phyloP scores from a whole-genome alignment of 140 eudicot species.

The Flaveria floridana region DNA sequence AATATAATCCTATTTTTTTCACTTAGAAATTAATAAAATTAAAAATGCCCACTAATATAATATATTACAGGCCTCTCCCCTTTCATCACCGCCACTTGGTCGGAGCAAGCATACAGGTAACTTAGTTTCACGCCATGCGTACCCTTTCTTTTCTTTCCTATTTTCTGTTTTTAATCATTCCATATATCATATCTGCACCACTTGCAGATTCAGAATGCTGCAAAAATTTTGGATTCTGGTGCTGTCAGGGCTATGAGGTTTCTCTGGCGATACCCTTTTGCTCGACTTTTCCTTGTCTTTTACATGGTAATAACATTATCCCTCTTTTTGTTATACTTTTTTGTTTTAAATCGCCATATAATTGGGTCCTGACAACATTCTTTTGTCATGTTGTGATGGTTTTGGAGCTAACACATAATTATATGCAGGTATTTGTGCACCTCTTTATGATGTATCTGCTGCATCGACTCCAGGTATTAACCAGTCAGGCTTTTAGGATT shows the following conservation, averaged over 20 bases:
- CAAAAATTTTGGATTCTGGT: conserved; percentile 80
- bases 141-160: conserved; percentile 14
- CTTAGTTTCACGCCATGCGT: conserved; percentile 15
- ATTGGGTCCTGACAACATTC: neutral
- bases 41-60: neutral
- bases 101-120: conserved; percentile 91
- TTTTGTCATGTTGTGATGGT: neutral
- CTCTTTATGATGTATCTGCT: conserved; percentile 95
- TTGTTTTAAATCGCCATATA: neutral
- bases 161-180: conserved; percentile 1
- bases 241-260: conserved; percentile 95
- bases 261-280: conserved; percentile 95
- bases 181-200: conserved; percentile 8
- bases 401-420: neutral
- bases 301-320: conserved; percentile 61
- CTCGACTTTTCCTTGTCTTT: conserved; percentile 75
- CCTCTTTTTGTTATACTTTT: neutral
- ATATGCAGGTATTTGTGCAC: conserved; percentile 90
- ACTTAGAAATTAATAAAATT: neutral
- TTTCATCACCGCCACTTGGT: conserved; percentile 92
- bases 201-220: conserved; percentile 94
- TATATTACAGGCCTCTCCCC: conserved; percentile 84
- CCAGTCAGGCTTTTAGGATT: neutral
- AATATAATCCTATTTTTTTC: neutral
- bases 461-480: conserved; percentile 95